Base-by-base conservation (phyloP, 768 basidiomycete species). In the Kwoniella botswanensis region DNA sequence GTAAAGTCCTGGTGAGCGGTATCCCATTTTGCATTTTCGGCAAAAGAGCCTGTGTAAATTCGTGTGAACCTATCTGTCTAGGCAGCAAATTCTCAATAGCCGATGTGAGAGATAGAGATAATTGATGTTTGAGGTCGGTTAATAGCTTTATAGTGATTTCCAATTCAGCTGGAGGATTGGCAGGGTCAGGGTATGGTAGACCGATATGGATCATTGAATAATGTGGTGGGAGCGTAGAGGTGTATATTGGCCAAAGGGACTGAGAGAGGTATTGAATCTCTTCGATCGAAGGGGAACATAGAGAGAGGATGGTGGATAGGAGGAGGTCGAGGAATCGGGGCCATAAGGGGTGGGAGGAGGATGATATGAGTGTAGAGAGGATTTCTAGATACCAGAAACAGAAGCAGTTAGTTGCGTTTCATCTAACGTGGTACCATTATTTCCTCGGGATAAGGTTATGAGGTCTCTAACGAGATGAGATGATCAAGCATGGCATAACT, bases 201-300 rank as follows among this genome's bases (percentile, higher is more conserved):
- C 41, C 58, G 21, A 81, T 55, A 22, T 66, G 64, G 5, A 56
- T 53, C 54, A 75, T 69, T 57, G 79, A 79, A 22, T 62, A 17
- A 61, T 81, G 81, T 17, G 72, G 78, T 57, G 71, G 75, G 1
- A 78, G 68, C 18, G 63, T 54, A 21, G 74, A 42, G 44, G 78
- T 79, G 69, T 83, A 83, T 6, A 83, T 71, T n/a, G 74, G 77
- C 82, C 82, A 83, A 9, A 83, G 68, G 5, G 76, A 60, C 42
- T 64, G 57, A 3, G 80, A 70, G 4, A 83, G 69, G 55, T 76
- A 67, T 18, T 72, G 72, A 18, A 82, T 53, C 58, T 81, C 79
- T 13, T 58, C 60, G 9, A 74, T 61, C 2, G 73, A 65, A 4
- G 61, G 35, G 0, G 77, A 70, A 29, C 76, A 41, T 26, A 82